A percentile compares a stretch with the other conserved stretches of the same genome.
phyloP scores from a whole-genome alignment of 768 basidiomycete species.

The Auricularia sp. region DNA sequence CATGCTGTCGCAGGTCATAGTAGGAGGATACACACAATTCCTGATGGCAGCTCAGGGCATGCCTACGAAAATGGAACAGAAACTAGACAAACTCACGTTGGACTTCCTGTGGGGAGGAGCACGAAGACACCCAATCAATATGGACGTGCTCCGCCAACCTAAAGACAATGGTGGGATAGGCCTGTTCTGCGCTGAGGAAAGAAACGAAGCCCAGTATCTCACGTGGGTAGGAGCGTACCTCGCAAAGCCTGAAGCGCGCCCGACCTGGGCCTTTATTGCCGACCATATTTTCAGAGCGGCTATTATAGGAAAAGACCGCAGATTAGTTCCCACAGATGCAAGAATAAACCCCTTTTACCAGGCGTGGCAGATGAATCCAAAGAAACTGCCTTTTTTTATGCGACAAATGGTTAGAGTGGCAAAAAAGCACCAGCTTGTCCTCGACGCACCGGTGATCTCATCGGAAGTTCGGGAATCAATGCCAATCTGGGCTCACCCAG shows the following conservation, averaged over 20 bases:
- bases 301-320: background rate
- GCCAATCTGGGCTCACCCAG: background rate
- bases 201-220: background rate
- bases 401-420: background rate
- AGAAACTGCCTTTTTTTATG: background rate
- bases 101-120: conserved; percentile 19
- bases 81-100: conserved; percentile 12
- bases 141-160: background rate
- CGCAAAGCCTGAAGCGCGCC: background rate
- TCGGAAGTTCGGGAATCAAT: background rate
- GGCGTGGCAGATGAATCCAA: background rate
- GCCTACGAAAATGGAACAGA: conserved; percentile 17
- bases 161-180: background rate
- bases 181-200: background rate
- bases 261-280: conserved; percentile 7
- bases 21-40: conserved; percentile 27
- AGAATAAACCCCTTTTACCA: background rate
- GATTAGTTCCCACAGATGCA: background rate
- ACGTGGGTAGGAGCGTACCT: background rate
- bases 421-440: background rate
- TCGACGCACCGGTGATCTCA: background rate
- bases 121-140: background rate
- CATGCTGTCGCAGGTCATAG: conserved; percentile 17
- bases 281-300: conserved; percentile 3
- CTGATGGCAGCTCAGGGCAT: conserved; percentile 26